phyloP scores from a whole-genome alignment of 495 filamentous ascomycete genomes.

The Penicillium soppii region DNA sequence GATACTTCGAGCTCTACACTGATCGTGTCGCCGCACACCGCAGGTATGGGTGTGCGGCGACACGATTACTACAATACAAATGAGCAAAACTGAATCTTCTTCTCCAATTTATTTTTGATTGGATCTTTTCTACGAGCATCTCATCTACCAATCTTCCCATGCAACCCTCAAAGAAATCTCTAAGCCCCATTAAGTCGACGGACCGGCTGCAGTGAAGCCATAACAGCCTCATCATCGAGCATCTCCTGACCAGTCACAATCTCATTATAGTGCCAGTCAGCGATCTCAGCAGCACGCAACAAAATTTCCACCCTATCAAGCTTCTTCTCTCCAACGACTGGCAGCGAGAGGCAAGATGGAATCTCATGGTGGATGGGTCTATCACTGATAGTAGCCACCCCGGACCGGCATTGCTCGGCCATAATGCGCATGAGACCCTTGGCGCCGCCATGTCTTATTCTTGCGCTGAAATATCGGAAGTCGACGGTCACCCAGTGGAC shows the following conservation, averaged over 20 bases:
- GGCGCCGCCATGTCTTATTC: not conserved
- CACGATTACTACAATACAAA: no score
- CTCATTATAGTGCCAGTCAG: conserved; percentile 1
- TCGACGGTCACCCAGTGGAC: conserved; percentile 1
- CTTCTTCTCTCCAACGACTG: not conserved
- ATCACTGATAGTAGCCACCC: not conserved
- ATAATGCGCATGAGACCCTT: not conserved
- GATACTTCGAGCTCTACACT: no score
- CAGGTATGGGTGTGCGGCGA: no score
- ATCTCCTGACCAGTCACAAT: not conserved
- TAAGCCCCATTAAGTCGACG: no score
- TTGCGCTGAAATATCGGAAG: not conserved
- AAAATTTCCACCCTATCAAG: not conserved
- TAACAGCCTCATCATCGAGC: not conserved
- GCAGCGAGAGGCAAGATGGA: not conserved
- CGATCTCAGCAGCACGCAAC: not conserved
- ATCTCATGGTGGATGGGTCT: not conserved
- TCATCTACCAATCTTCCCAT: no score
- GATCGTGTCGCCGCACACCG: no score
- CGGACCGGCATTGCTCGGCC: not conserved
- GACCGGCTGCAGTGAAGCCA: not conserved
- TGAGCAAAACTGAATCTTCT: no score
- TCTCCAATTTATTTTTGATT: no score
- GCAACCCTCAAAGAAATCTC: no score
- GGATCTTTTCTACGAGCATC: no score